phyloP scores from a whole-genome alignment of 108 stramenopile species.

The Aureococcus anophagefferens region DNA sequence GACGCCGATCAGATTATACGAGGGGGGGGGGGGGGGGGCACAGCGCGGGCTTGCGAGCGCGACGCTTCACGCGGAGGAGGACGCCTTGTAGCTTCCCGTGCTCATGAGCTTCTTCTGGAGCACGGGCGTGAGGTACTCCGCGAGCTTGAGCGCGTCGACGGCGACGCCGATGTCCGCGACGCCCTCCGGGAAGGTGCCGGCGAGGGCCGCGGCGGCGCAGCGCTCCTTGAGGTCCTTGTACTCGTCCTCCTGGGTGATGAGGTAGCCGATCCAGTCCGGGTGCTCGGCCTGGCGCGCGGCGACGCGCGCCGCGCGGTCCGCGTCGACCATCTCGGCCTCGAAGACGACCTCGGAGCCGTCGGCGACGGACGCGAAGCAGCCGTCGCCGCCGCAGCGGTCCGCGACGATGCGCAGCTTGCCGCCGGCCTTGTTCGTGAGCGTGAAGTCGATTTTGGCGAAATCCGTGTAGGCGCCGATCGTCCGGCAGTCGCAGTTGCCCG shows the following conservation, averaged over 20 bases:
- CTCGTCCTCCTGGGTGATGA: constrained; percentile 81
- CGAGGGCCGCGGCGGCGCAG: constrained; percentile 59
- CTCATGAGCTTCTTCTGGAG: constrained; percentile 14
- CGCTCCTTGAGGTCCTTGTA: constrained; percentile 82
- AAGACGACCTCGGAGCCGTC: not conserved
- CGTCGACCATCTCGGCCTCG: constrained; percentile 51
- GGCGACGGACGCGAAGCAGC: not conserved
- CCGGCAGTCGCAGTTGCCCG: not conserved
- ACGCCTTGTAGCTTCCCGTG: no score
- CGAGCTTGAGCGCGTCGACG: constrained; percentile 75
- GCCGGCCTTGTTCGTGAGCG: not conserved
- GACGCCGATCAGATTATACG: no score
- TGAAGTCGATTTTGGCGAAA: not conserved
- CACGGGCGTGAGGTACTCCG: constrained; percentile 61
- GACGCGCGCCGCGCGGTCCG: constrained; percentile 64
- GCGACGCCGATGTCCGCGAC: constrained; percentile 72
- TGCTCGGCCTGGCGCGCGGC: constrained; percentile 48
- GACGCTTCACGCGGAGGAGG: no score
- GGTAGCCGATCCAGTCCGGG: constrained; percentile 81
- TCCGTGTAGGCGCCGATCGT: not conserved
- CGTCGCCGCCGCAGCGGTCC: constrained; percentile 8
- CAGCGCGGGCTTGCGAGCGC: no score
- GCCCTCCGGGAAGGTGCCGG: constrained; percentile 63
- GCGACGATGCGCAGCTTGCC: not conserved
- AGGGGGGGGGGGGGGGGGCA: no score